Conservation (phyloP, 1,284 basidiomycete species). For the Naganishia liquefaciens region DNA sequence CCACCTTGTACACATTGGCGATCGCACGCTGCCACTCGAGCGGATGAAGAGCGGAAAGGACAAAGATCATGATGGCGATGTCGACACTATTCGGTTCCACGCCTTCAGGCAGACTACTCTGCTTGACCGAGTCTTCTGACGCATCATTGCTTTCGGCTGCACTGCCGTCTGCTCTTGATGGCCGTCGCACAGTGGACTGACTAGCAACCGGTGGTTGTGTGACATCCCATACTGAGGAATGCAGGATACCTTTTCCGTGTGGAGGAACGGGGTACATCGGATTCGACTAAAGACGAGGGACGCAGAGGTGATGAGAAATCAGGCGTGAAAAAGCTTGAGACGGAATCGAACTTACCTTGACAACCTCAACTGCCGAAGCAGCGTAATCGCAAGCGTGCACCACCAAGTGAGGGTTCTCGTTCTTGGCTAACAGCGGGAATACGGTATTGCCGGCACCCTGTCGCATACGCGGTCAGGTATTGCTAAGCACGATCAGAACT, state of each 20-base stretch:
- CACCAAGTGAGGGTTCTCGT: constrained; percentile 74
- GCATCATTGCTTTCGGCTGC: background rate
- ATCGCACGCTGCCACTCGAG: constrained; percentile 85
- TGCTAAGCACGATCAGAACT: background rate
- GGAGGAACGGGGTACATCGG: constrained; percentile 70
- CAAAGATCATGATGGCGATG: constrained; percentile 89
- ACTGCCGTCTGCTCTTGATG: constrained; percentile 7
- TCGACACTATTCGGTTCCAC: constrained; percentile 72
- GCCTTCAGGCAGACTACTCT: constrained; percentile 63
- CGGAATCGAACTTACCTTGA: constrained; percentile 62
- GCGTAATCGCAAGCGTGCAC: constrained; percentile 90
- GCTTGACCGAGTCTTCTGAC: constrained; percentile 5
- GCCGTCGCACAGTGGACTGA: constrained; percentile 17
- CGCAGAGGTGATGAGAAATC: background rate
- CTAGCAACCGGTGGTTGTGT: constrained; percentile 58
- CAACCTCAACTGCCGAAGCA: constrained; percentile 82
- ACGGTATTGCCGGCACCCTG: constrained; percentile 89
- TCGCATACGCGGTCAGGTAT: constrained; percentile 30
- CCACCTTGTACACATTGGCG: constrained; percentile 75
- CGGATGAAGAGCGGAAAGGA: constrained; percentile 90
- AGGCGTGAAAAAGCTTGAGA: background rate
- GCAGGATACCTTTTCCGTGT: constrained; percentile 64
- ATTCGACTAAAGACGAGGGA: constrained; percentile 58
- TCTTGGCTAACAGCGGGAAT: constrained; percentile 80
- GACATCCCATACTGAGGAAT: constrained; percentile 88